phyloP scores from a whole-genome alignment of 1,139 yeast genomes.

The Torulaspora globosa region DNA sequence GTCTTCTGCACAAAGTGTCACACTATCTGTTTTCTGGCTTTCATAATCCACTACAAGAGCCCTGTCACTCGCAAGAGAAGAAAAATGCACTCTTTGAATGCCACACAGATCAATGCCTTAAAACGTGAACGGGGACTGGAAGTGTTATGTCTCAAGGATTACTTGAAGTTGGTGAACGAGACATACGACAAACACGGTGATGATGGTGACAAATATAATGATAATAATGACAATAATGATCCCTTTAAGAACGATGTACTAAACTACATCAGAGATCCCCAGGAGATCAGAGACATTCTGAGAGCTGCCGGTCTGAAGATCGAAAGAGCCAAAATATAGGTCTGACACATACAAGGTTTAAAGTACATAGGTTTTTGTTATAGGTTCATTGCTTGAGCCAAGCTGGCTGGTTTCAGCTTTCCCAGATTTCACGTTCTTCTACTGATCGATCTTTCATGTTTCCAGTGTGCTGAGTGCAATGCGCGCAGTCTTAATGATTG shows the following conservation, averaged over 20 bases:
- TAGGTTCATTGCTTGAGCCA: background rate
- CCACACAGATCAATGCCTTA: slow-evolving; percentile 21
- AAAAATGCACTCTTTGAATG: slow-evolving; percentile 16
- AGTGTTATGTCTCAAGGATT: slow-evolving; percentile 26
- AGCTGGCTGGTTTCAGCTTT: background rate
- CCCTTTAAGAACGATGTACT: slow-evolving; percentile 26
- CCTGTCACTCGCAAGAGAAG: slow-evolving; percentile 16
- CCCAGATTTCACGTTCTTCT: background rate
- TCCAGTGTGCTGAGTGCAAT: background rate
- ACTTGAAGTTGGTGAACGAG: slow-evolving; percentile 15
- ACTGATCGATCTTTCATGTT: background rate
- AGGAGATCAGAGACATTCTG: slow-evolving; percentile 25
- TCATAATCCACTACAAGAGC: slow-evolving; percentile 16
- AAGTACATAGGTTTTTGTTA: background rate
- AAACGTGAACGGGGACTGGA: slow-evolving; percentile 14
- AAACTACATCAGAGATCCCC: slow-evolving; percentile 25
- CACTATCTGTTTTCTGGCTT: slow-evolving; percentile 38
- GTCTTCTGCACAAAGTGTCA: slow-evolving; percentile 36
- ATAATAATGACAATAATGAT: slow-evolving; percentile 12
- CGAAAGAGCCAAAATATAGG: slow-evolving; percentile 23
- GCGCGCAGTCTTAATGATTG: background rate
- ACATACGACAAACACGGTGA: slow-evolving; percentile 7
- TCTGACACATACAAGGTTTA: slow-evolving; percentile 1
- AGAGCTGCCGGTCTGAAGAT: slow-evolving; percentile 37
- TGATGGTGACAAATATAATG: slow-evolving; percentile 12